phyloP scores from a whole-genome alignment of 305 asterid genomes.

The Plantago rigida region DNA sequence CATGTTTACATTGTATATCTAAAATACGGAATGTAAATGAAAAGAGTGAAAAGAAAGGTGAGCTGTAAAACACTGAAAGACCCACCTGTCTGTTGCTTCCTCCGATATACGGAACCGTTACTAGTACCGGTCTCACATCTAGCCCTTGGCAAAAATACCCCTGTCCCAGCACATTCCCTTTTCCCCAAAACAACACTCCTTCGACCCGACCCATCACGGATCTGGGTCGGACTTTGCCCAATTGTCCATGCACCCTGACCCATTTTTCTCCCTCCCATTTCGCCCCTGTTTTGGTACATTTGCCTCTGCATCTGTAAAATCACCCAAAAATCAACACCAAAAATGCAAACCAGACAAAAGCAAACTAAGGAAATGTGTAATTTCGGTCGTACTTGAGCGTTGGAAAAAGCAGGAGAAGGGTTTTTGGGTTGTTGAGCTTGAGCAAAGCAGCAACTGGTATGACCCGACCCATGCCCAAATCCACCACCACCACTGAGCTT shows the following conservation, averaged over 20 bases:
- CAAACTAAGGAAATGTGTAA: background rate
- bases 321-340: background rate
- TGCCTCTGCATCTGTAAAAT: conserved; percentile 20
- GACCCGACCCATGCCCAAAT: conserved; percentile 12
- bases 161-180: conserved; percentile 54
- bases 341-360: background rate
- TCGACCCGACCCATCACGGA: conserved; percentile 23
- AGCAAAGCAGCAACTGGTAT: background rate
- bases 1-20: no score
- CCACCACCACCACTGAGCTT: conserved; percentile 30
- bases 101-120: conserved; percentile 34
- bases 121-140: conserved; percentile 22
- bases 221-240: conserved; percentile 26
- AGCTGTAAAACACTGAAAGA: conserved; percentile 36
- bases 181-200: conserved; percentile 22
- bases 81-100: conserved; percentile 26
- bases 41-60: background rate
- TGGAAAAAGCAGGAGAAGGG: conserved; percentile 1
- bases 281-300: conserved; percentile 22
- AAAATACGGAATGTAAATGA: no score
- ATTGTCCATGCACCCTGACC: conserved; percentile 32
- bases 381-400: conserved; percentile 21
- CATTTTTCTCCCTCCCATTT: conserved; percentile 3
- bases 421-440: conserved; percentile 18
- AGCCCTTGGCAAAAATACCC: conserved; percentile 69